Evolutionary conservation across 2,329 filamentous ascomycete species (phyloP).

Genomic region (Coniochaeta hoffmannii): DNA sequence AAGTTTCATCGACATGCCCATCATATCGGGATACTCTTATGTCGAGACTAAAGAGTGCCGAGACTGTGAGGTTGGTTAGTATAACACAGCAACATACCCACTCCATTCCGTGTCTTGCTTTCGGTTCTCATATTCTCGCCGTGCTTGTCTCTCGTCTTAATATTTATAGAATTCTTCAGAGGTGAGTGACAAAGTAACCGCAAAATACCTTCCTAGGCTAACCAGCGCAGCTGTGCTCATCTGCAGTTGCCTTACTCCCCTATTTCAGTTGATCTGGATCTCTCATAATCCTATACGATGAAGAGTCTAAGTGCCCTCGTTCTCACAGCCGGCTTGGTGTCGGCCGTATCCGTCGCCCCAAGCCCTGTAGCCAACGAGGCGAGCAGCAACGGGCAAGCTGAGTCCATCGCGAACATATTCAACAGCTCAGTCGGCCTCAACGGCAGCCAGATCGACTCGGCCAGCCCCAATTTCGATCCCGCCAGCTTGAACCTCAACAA

Average conservation of each 20-base stretch:
- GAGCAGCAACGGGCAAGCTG: constrained; percentile 1
- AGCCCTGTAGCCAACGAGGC: not conserved
- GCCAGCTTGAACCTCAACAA: constrained; percentile 13
- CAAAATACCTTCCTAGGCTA: not conserved
- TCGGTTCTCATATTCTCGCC: not conserved
- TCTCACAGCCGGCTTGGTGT: constrained; percentile 21
- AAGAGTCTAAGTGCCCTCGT: constrained; percentile 13
- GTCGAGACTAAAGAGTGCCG: not conserved
- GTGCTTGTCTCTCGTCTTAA: not conserved
- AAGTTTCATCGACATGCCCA: constrained; percentile 1
- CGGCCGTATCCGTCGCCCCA: constrained; percentile 10
- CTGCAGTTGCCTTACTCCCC: not conserved
- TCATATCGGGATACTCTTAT: not conserved
- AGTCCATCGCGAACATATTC: constrained; percentile 1
- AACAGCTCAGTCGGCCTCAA: not conserved
- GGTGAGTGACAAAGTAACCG: not conserved
- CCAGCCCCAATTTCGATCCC: constrained; percentile 8
- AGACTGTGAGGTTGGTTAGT: not conserved
- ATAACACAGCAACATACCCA: constrained; percentile 5
- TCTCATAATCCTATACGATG: constrained; percentile 13
- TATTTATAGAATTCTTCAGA: constrained; percentile 1
- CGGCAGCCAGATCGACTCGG: constrained; percentile 6
- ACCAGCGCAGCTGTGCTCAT: constrained; percentile 11
- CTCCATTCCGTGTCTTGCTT: not conserved
- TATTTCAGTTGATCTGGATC: not conserved